Evolutionary conservation across 768 basidiomycete species (phyloP), one percentile per base, ranked within the genome.

Genomic region (Phylloporus sp.): DNA sequence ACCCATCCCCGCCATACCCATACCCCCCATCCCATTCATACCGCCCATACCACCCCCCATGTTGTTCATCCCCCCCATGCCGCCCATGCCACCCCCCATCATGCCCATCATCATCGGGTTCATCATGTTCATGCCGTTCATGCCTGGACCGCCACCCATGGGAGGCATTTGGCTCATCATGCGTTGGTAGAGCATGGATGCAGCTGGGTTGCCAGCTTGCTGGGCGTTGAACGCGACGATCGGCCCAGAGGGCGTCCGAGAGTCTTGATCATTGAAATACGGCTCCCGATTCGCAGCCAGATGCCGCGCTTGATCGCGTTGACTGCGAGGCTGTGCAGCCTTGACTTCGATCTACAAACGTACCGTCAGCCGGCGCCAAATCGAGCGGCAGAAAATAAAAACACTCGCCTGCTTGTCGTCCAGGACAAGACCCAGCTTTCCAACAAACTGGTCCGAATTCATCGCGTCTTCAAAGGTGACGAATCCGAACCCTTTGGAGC

Each of bases 401-500:
- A 5, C 18, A 66, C 76, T 50, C 40, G 82, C 89, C 74, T 82
- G 77, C 59, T 89, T 88, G 36, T 87, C 88, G 50, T 90, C 87
- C 41, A 90, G 66, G 18, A 81, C 69, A 34, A 89, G 71, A 13
- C 80, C 82, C n/a, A 79, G 69, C 50, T 79, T 79, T 4, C 78
- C 80, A 33, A 90, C 77, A 9, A 85, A 77, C 49, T 79, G 77
- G 21, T 86, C 83, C 7, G 82, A 75, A 48, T 76, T 78, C 6
- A 68, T 66, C 31, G 75, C 76, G 51, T 85, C 81, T 52, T 81
- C 79, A 60, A 88, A 91, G 0, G 88, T 91, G 36, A 90, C 82
- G 51, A 91, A 91, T 1, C 87, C 89, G 54, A 91, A 91, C 1
- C 89, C 89, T 64, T 90, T 88, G 26, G 81, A 84, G 21, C 85